Conservation (phyloP, 192 early-diverging fungal species). For the Backusella liffmaniae region DNA sequence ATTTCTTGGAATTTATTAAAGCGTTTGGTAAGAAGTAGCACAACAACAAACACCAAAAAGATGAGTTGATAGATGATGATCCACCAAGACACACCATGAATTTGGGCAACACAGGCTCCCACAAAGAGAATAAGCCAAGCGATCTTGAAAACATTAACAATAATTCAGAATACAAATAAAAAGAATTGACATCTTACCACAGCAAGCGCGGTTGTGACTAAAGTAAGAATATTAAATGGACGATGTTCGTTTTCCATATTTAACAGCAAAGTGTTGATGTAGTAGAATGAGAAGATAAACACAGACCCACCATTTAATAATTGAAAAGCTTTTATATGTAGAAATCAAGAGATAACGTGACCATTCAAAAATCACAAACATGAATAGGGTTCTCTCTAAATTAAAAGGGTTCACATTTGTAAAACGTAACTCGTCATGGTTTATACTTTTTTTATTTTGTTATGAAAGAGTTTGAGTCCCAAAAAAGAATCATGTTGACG, state of each 20-base stretch:
- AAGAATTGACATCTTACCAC: neutral
- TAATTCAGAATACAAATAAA: neutral
- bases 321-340: neutral
- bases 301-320: neutral
- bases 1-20: constrained; percentile 1
- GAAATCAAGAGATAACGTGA: neutral
- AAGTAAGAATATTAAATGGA: neutral
- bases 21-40: neutral
- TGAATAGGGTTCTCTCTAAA: neutral
- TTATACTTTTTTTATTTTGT: constrained; percentile 9
- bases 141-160: constrained; percentile 1
- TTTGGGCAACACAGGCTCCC: constrained; percentile 21
- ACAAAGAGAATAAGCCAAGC: constrained; percentile 35
- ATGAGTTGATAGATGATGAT: constrained; percentile 28
- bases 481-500: neutral
- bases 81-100: constrained; percentile 27
- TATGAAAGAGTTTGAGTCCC: neutral
- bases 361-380: neutral
- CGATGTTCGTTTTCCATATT: neutral
- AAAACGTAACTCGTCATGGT: neutral
- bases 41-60: constrained; percentile 14
- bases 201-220: neutral
- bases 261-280: neutral
- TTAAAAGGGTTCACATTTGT: neutral
- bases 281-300: neutral